These are phyloP conservation scores for Boletus smithii DNA, from an alignment of 1,284 basidiomycete genomes.

Conservation along the genomic window DNA sequence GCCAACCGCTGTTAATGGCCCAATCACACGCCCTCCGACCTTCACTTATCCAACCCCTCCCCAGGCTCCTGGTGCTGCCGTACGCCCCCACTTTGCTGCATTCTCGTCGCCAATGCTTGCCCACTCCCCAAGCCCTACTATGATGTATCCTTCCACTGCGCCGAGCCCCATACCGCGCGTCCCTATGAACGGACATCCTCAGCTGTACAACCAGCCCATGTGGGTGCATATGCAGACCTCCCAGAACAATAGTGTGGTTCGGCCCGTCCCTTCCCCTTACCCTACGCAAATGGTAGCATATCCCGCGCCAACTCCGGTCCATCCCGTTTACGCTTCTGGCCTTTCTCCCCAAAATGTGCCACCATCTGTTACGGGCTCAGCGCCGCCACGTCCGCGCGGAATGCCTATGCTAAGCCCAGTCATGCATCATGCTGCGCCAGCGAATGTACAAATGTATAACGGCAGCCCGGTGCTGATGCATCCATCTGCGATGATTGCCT, in stretches of 20 bases:
- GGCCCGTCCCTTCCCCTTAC: conserved; percentile 60
- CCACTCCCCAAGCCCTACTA: conserved; percentile 58
- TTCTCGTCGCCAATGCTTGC: conserved; percentile 68
- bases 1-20: conserved; percentile 45
- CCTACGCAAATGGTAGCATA: conserved; percentile 61
- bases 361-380: conserved; percentile 39
- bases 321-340: conserved; percentile 50
- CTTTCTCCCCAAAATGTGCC: conserved; percentile 44
- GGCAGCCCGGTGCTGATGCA: conserved; percentile 68
- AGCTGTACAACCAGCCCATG: conserved; percentile 57
- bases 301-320: conserved; percentile 47
- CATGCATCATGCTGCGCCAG: conserved; percentile 51
- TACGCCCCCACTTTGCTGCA: conserved; percentile 53
- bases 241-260: conserved; percentile 52
- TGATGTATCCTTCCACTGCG: conserved; percentile 60
- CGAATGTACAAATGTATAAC: conserved; percentile 50
- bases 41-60: conserved; percentile 36
- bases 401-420: conserved; percentile 64
- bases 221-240: conserved; percentile 58
- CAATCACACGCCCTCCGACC: conserved; percentile 42
- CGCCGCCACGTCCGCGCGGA: conserved; percentile 47
- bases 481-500: conserved; percentile 40
- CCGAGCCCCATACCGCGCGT: conserved; percentile 63
- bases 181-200: conserved; percentile 55
- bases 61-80: conserved; percentile 39